A percentile compares a stretch with the other conserved stretches of the same genome.
Conservation (phyloP, 106 monocot genomes). For the Cymbidium sinense region DNA sequence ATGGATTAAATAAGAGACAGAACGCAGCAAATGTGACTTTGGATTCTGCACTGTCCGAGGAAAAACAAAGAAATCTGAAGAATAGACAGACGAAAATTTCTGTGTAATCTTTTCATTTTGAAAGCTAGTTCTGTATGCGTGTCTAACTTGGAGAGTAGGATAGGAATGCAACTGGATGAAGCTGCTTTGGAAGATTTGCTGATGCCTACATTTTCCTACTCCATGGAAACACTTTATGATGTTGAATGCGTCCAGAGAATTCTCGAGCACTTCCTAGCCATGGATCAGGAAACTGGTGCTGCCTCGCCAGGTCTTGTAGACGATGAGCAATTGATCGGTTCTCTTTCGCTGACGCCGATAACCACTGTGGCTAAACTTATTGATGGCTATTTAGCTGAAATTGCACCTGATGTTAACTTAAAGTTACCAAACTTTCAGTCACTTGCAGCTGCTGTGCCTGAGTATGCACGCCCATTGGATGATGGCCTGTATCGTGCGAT, state of each 20-base stretch:
- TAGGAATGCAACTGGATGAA: slow-evolving; percentile 27
- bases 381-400: slow-evolving; percentile 47
- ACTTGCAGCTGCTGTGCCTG: slow-evolving; percentile 42
- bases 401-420: slow-evolving; percentile 48
- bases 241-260: slow-evolving; percentile 31
- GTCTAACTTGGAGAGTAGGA: slow-evolving; percentile 19
- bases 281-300: slow-evolving; percentile 18
- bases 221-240: slow-evolving; percentile 32
- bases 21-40: neutral
- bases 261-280: slow-evolving; percentile 24
- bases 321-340: slow-evolving; percentile 23
- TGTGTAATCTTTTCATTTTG: slow-evolving; percentile 25
- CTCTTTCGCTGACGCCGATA: slow-evolving; percentile 30
- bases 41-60: slow-evolving; percentile 6
- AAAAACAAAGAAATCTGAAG: slow-evolving; percentile 25
- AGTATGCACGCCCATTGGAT: slow-evolving; percentile 48
- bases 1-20: slow-evolving; percentile 14
- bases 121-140: slow-evolving; percentile 13
- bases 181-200: slow-evolving; percentile 28
- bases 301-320: slow-evolving; percentile 30
- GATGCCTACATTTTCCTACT: slow-evolving; percentile 24
- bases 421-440: slow-evolving; percentile 45
- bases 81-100: slow-evolving; percentile 22
- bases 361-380: slow-evolving; percentile 47
- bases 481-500: slow-evolving; percentile 60